These are phyloP conservation scores for Hanseniaspora gamundiae DNA, from an alignment of 1,139 yeast species.

Conservation along the genomic window DNA sequence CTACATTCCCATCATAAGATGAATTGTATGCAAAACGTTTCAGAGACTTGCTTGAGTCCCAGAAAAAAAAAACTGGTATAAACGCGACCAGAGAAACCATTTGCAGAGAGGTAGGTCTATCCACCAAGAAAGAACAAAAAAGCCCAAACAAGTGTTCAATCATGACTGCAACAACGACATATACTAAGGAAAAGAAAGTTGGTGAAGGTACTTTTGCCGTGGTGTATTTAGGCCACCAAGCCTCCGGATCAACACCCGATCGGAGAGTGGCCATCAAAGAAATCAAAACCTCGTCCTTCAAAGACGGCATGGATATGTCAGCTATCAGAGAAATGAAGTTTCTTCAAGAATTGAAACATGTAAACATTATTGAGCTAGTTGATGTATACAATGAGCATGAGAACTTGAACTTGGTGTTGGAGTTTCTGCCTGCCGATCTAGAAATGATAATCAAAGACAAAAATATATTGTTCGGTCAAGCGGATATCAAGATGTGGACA, in stretches of 20 bases:
- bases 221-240: constrained; percentile 71
- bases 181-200: constrained; percentile 53
- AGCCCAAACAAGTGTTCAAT: too few relatives aligned
- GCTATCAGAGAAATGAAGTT: constrained; percentile 93
- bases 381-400: constrained; percentile 70
- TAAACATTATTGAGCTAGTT: constrained; percentile 72
- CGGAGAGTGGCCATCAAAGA: constrained; percentile 83
- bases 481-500: constrained; percentile 89
- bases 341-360: constrained; percentile 73
- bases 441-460: constrained; percentile 83
- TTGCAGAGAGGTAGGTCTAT: too few relatives aligned
- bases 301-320: constrained; percentile 95
- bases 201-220: constrained; percentile 99
- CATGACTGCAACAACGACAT: not conserved
- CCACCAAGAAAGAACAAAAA: too few relatives aligned
- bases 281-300: constrained; percentile 87
- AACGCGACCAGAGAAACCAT: too few relatives aligned
- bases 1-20: too few relatives aligned
- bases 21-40: too few relatives aligned
- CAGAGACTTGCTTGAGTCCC: too few relatives aligned
- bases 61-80: too few relatives aligned
- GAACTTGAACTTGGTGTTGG: constrained; percentile 76
- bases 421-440: constrained; percentile 81
- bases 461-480: constrained; percentile 62
- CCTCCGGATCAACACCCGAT: constrained; percentile 29